Conservation (phyloP, 768 basidiomycete species). For the Boletus eberwhitei region DNA sequence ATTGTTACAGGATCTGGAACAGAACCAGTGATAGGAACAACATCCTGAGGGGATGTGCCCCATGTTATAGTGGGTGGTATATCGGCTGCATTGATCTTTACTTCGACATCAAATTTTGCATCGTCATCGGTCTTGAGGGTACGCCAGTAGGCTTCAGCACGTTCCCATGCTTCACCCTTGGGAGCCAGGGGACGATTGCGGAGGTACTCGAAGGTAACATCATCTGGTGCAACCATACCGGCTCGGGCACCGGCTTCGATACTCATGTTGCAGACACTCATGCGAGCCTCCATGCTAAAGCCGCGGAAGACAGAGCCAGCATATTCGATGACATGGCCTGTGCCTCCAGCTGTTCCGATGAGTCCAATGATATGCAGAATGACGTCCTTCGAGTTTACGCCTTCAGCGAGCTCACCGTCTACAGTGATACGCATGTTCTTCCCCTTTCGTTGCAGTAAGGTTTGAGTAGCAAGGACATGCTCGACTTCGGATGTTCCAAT, state of each 20-base stretch:
- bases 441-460: conserved; percentile 78
- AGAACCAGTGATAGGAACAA: conserved; percentile 73
- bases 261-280: conserved; percentile 94
- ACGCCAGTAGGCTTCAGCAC: conserved; percentile 82
- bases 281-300: conserved; percentile 87
- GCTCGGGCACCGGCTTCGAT: conserved; percentile 92
- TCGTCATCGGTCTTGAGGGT: conserved; percentile 75
- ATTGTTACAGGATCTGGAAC: conserved; percentile 76
- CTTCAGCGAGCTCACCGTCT: conserved; percentile 75
- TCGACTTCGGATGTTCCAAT: conserved; percentile 95
- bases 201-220: conserved; percentile 82
- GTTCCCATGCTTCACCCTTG: conserved; percentile 82
- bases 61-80: conserved; percentile 90
- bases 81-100: conserved; percentile 77
- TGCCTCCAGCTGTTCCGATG: conserved; percentile 93
- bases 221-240: conserved; percentile 90
- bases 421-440: conserved; percentile 94
- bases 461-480: conserved; percentile 91
- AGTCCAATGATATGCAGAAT: conserved; percentile 87
- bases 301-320: conserved; percentile 83
- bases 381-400: conserved; percentile 87
- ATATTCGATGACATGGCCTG: conserved; percentile 88
- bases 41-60: conserved; percentile 92
- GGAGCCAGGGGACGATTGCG: conserved; percentile 78
- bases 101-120: conserved; percentile 80